A percentile compares a stretch with the other conserved stretches of the same genome.
Evolutionary conservation across 805 yeast species (phyloP).

Genomic region (Kazachstania bromeliacearum): DNA sequence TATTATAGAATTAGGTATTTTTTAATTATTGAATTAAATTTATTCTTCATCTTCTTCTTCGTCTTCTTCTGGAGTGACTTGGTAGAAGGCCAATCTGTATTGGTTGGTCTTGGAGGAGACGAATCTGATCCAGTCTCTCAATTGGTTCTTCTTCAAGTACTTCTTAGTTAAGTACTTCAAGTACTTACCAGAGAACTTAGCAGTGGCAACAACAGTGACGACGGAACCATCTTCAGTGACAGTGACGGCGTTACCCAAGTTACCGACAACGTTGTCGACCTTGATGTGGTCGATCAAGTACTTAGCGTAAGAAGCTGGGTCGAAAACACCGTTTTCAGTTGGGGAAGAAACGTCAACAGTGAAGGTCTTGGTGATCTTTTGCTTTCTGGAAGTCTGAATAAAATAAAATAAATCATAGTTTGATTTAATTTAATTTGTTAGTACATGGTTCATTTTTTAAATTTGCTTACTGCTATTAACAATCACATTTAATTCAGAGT

Average conservation of each 20-base stretch:
- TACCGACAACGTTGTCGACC: slow-evolving; percentile 93
- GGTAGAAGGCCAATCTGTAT: slow-evolving; percentile 98
- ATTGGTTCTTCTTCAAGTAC: slow-evolving; percentile 99
- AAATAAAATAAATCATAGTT: slow-evolving; percentile 4
- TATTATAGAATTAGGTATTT: not conserved
- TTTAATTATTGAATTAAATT: slow-evolving; percentile 19
- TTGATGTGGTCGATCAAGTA: slow-evolving; percentile 98
- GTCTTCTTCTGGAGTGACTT: slow-evolving; percentile 91
- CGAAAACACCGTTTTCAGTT: slow-evolving; percentile 94
- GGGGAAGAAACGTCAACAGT: slow-evolving; percentile 95
- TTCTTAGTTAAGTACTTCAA: slow-evolving; percentile 98
- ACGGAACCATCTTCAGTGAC: slow-evolving; percentile 84
- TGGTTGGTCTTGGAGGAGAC: slow-evolving; percentile 91
- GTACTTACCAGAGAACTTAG: slow-evolving; percentile 99
- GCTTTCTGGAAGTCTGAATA: slow-evolving; percentile 66
- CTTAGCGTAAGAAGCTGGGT: slow-evolving; percentile 95
- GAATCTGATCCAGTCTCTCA: slow-evolving; percentile 99
- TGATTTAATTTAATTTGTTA: slow-evolving; percentile 15
- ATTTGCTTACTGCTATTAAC: slow-evolving; percentile 33
- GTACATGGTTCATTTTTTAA: slow-evolving; percentile 1
- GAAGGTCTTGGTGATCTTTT: slow-evolving; percentile 78
- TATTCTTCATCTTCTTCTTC: slow-evolving; percentile 77
- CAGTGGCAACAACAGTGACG: slow-evolving; percentile 77
- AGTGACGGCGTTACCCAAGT: slow-evolving; percentile 91
- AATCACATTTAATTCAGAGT: slow-evolving; percentile 20